These are phyloP conservation scores for Boletales sp. DNA, from an alignment of 768 basidiomycete species.

Conservation along the genomic window DNA sequence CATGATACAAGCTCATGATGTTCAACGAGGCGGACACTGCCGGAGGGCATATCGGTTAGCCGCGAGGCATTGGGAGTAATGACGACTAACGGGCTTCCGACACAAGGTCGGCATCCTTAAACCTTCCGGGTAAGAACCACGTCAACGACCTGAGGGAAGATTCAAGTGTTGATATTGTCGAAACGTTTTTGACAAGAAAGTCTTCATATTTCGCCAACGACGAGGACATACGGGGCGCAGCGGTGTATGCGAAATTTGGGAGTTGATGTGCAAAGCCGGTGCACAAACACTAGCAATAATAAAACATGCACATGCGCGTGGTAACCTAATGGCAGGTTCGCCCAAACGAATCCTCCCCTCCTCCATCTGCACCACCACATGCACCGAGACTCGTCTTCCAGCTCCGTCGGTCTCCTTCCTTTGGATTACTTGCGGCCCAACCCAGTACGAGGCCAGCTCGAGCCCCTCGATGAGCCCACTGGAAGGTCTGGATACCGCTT, in stretches of 20 bases:
- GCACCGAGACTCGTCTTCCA: constrained; percentile 22
- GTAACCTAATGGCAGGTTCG: constrained; percentile 2
- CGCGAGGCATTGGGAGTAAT: constrained; percentile 8
- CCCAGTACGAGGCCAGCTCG: constrained; percentile 72
- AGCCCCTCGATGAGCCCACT: constrained; percentile 52
- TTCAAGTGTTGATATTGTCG: constrained; percentile 84
- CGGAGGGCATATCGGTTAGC: constrained; percentile 11
- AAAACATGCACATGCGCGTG: constrained; percentile 5
- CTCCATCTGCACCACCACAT: constrained; percentile 14
- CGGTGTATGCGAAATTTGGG: neutral
- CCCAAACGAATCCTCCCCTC: constrained; percentile 4
- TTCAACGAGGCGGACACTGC: constrained; percentile 87
- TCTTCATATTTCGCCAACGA: constrained; percentile 72
- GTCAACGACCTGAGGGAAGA: constrained; percentile 85
- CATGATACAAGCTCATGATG: constrained; percentile 90
- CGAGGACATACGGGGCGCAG: constrained; percentile 49
- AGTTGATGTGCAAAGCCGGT: constrained; percentile 23
- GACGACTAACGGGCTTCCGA: constrained; percentile 83
- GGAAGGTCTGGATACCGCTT: constrained; percentile 63
- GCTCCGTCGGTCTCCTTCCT: constrained; percentile 23
- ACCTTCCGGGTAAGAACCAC: constrained; percentile 94
- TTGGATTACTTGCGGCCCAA: constrained; percentile 59
- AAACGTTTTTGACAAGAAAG: constrained; percentile 81
- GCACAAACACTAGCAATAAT: constrained; percentile 5
- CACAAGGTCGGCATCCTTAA: constrained; percentile 95